Percentiles rank a stretch among this genome's conserved stretches.
Conservation (phyloP, 768 basidiomycete species). For the Baorangia bicolor region DNA sequence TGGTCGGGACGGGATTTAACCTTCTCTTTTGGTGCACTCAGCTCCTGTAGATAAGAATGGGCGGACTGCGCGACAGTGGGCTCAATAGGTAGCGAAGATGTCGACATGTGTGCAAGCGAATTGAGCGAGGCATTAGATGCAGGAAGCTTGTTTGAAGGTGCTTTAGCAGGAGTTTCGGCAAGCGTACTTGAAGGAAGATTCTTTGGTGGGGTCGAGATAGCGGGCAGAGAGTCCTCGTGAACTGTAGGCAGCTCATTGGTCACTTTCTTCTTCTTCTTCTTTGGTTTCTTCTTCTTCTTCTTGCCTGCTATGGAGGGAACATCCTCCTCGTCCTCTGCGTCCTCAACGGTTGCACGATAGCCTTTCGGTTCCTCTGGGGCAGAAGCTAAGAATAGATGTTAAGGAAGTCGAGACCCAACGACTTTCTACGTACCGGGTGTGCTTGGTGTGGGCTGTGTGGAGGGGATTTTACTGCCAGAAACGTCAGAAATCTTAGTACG, state of each 20-base stretch:
- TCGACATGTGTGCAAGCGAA: constrained; percentile 34
- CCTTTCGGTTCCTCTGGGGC: constrained; percentile 35
- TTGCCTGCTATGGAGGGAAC: constrained; percentile 32
- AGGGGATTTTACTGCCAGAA: constrained; percentile 9
- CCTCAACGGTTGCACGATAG: constrained; percentile 55
- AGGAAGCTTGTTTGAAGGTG: constrained; percentile 5
- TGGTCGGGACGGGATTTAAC: constrained; percentile 68
- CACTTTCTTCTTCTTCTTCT: constrained; percentile 65
- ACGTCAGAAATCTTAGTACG: constrained; percentile 7
- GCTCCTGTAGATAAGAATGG: constrained; percentile 63
- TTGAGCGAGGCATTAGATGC: constrained; percentile 18
- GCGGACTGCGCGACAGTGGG: constrained; percentile 63
- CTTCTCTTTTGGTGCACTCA: constrained; percentile 56
- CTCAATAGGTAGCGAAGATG: constrained; percentile 44
- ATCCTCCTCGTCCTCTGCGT: constrained; percentile 67
- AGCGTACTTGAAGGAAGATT: constrained; percentile 18
- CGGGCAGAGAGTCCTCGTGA: constrained; percentile 19
- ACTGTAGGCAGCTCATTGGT: constrained; percentile 18
- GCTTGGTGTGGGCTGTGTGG: constrained; percentile 4
- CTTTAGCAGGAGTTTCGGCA: constrained; percentile 26
- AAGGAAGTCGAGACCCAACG: background rate
- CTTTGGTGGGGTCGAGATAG: constrained; percentile 17
- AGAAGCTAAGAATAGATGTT: constrained; percentile 8
- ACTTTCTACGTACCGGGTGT: constrained; percentile 14
- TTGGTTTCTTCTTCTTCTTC: constrained; percentile 66